Percentiles rank a stretch among this genome's conserved stretches.
phyloP scores from a whole-genome alignment of 495 filamentous ascomycete genomes.

The Neurospora sp. region DNA sequence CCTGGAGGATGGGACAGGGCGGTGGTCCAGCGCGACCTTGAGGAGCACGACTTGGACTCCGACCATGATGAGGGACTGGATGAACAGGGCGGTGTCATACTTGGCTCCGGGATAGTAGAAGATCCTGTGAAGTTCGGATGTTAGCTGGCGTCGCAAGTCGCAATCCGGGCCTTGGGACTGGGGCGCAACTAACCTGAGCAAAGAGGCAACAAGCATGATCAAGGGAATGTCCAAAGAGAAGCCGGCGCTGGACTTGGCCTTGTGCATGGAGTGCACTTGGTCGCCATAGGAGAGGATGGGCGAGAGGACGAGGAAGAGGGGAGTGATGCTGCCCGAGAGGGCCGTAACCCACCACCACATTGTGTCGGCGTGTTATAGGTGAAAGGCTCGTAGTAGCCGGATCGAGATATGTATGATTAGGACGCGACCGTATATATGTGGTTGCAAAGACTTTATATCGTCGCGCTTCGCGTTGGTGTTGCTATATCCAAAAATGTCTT shows the following conservation, averaged over 20 bases:
- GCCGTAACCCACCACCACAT: constrained; percentile 24
- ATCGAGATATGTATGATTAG: neutral
- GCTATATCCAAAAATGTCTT: neutral
- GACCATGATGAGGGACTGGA: constrained; percentile 84
- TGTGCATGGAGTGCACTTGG: constrained; percentile 85
- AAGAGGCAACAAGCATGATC: constrained; percentile 93
- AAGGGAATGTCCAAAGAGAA: constrained; percentile 85
- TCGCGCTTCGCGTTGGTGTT: neutral
- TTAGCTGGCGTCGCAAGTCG: constrained; percentile 7
- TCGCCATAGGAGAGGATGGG: constrained; percentile 83
- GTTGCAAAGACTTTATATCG: neutral
- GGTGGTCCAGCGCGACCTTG: constrained; percentile 82
- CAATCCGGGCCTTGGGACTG: neutral
- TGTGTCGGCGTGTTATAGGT: neutral
- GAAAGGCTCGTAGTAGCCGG: neutral
- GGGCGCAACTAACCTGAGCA: constrained; percentile 58
- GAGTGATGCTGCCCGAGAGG: constrained; percentile 41
- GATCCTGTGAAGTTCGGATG: constrained; percentile 39
- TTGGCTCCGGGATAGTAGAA: constrained; percentile 92
- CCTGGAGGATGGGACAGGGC: constrained; percentile 51
- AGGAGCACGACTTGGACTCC: constrained; percentile 70
- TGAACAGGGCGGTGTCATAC: constrained; percentile 68
- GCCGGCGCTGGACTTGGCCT: constrained; percentile 68
- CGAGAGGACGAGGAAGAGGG: constrained; percentile 60
- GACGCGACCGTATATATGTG: neutral